Evolutionary conservation across 345 rosid species (phyloP), one percentile per base, ranked within the genome.

Genomic region (Cardamine occulta): DNA sequence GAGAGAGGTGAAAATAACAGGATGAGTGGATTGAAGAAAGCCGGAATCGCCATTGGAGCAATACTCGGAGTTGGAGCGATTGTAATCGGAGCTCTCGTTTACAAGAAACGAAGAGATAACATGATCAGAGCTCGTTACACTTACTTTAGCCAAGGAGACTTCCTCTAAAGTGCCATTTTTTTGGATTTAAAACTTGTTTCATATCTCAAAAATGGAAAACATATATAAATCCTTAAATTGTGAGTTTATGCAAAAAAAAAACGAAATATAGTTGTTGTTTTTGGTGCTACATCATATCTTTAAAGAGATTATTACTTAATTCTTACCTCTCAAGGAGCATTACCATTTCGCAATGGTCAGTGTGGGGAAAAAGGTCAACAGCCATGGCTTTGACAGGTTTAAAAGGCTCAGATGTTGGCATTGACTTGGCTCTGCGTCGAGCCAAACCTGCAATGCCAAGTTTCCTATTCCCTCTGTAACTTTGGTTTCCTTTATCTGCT

Each of bases 311-410:
- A 51, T 67, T 67, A 21, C 9, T 21, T 40, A 9, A 9, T 39
- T 18, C 53, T 74, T 82, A 90, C 86, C 93, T 87, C 80, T 93
- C 87, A 75, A 93, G 82, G 52, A 93, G 97, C 98, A 95, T 93
- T 29, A 90, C 98, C 96, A 90, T 79, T 82, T 95, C 97, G 52
- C 97, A 92, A 72, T 95, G 99, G 9, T 88, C 76, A n/a, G 96
- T 92, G 51, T 95, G 99, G 5, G 96, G 98, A 74, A 95, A 95
- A 60, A 92, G 93, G 80, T 95, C 98, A 11, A 92, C 93, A n/a
- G 93, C 96, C 98, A 87, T 92, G 68, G 98, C 97, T 78, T 89
- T 95, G 9, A 95, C 90, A 8, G 99, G 99, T 56, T 35, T 85
- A 74, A 92, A 95, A 40, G 94, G 91, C 86, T 89, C 96, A 3